Conservation (phyloP, 202 grass and related monocot genomes). For the Schoenoplectus triqueter region DNA sequence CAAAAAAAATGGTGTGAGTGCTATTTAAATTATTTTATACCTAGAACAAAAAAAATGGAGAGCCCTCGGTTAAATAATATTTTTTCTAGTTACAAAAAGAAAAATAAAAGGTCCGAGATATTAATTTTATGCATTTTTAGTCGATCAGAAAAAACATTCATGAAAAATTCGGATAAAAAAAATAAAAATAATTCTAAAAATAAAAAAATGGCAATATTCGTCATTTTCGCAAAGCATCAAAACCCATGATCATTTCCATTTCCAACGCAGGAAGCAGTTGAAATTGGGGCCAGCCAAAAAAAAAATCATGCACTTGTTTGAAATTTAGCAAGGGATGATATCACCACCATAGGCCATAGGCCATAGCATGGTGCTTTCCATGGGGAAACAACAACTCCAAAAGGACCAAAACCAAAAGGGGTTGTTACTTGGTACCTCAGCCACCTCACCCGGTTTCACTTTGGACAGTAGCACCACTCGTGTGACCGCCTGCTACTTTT, state of each 20-base stretch:
- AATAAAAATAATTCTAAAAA: no score
- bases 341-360: neutral
- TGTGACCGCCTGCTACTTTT: slow-evolving; percentile 18
- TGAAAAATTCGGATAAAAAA: no score
- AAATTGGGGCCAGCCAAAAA: neutral
- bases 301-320: neutral
- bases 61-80: no score
- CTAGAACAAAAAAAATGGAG: no score
- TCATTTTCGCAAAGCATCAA: neutral
- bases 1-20: no score
- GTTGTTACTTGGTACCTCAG: slow-evolving; percentile 31
- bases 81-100: no score
- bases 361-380: neutral
- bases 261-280: neutral
- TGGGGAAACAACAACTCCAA: slow-evolving; percentile 27
- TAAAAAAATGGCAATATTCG: neutral
- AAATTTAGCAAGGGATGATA: slow-evolving; percentile 13
- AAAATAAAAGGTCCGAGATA: no score
- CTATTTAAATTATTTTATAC: no score
- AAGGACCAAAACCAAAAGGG: slow-evolving; percentile 19
- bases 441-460: slow-evolving; percentile 20
- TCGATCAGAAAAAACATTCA: no score
- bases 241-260: neutral
- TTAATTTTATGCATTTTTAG: no score
- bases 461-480: slow-evolving; percentile 35